Evolutionary conservation across 352 stramenopile genomes (phyloP).

Genomic region (Thalassiosira livingstoniorum): DNA sequence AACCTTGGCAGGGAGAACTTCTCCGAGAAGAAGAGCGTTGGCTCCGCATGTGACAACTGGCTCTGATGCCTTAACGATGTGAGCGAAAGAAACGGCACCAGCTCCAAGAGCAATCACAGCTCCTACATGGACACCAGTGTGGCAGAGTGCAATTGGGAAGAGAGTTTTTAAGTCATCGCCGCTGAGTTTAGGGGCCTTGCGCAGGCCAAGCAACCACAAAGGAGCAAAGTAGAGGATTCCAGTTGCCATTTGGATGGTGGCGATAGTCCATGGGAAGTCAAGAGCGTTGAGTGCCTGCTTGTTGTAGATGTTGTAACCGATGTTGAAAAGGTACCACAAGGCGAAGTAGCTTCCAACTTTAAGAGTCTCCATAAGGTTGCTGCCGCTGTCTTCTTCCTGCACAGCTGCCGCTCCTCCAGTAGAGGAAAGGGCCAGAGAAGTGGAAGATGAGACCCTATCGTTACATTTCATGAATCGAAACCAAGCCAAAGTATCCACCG

Average conservation of each 20-base stretch:
- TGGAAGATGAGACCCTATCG: conserved; percentile 35
- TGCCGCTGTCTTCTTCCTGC: conserved; percentile 36
- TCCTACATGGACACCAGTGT: conserved; percentile 87
- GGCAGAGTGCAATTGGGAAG: conserved; percentile 83
- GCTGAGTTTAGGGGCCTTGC: conserved; percentile 88
- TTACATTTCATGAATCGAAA: no score
- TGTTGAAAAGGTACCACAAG: conserved; percentile 89
- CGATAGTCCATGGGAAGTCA: conserved; percentile 87
- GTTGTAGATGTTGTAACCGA: conserved; percentile 92
- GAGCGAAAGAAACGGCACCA: conserved; percentile 88
- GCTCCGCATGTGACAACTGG: conserved; percentile 86
- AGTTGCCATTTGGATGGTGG: conserved; percentile 87
- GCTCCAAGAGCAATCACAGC: conserved; percentile 88
- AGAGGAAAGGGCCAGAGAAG: conserved; percentile 64
- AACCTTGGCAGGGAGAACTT: conserved; percentile 85
- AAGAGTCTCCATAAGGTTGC: conserved; percentile 67
- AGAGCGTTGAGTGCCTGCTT: conserved; percentile 89
- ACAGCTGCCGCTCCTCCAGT: conserved; percentile 61
- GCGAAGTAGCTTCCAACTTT: conserved; percentile 81
- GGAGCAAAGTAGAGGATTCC: conserved; percentile 85
- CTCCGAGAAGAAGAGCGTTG: conserved; percentile 84
- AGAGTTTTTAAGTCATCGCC: conserved; percentile 79
- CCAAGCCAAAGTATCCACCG: no score
- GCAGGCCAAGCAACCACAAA: conserved; percentile 84
- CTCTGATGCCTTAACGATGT: conserved; percentile 90